Evolutionary conservation across 2,329 filamentous ascomycete species (phyloP).

Genomic region (Alternaria sp.): DNA sequence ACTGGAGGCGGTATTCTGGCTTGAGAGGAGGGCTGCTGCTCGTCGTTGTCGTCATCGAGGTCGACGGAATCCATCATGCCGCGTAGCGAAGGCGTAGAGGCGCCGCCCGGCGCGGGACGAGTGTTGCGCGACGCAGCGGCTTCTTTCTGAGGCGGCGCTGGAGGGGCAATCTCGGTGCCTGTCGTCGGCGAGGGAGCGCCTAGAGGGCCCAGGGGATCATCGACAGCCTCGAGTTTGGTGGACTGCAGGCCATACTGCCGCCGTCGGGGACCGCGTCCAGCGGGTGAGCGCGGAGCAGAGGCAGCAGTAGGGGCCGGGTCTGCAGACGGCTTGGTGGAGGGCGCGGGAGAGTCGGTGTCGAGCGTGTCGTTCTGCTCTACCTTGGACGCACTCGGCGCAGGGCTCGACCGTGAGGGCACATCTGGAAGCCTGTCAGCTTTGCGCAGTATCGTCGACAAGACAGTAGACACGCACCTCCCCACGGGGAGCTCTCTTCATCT

Average conservation of each 20-base stretch:
- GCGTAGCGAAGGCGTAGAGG: slow-evolving; percentile 59
- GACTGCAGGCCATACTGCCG: slow-evolving; percentile 75
- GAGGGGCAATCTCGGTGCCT: slow-evolving; percentile 68
- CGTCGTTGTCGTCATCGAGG: slow-evolving; percentile 71
- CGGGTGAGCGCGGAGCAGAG: slow-evolving; percentile 57
- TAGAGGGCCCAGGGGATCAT: slow-evolving; percentile 78
- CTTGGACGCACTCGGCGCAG: slow-evolving; percentile 52
- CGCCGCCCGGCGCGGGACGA: slow-evolving; percentile 62
- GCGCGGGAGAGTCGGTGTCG: slow-evolving; percentile 34
- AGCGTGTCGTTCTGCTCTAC: slow-evolving; percentile 46
- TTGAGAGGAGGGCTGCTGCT: slow-evolving; percentile 52
- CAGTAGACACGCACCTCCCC: slow-evolving; percentile 47
- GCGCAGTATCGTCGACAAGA: neutral
- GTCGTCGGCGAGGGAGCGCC: slow-evolving; percentile 68
- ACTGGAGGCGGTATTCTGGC: slow-evolving; percentile 72
- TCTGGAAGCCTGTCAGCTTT: slow-evolving; percentile 47
- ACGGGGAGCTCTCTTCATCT: slow-evolving; percentile 53
- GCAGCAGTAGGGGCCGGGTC: slow-evolving; percentile 47
- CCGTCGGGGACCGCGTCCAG: slow-evolving; percentile 60
- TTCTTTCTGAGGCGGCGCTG: slow-evolving; percentile 71
- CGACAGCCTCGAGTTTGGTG: slow-evolving; percentile 79
- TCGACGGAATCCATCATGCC: slow-evolving; percentile 72
- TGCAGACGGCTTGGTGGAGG: slow-evolving; percentile 28
- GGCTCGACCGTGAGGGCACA: slow-evolving; percentile 56
- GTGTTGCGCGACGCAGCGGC: slow-evolving; percentile 59